These are phyloP conservation scores for Penicillium manginii DNA, from an alignment of 495 filamentous ascomycete species.

Conservation along the genomic window DNA sequence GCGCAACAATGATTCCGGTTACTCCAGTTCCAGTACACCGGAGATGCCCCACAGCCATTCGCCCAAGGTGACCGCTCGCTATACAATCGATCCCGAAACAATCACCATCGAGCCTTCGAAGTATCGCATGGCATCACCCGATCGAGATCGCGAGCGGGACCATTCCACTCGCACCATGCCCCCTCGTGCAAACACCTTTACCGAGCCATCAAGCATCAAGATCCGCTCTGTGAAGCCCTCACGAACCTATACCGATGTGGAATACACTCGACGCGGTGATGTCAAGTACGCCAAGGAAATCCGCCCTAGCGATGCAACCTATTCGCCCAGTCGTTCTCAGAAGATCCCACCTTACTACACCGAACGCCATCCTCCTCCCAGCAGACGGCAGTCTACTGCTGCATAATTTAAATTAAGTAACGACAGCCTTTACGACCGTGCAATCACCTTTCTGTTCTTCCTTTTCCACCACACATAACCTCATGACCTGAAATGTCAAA, in stretches of 20 bases:
- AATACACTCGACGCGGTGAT: slow-evolving; percentile 23
- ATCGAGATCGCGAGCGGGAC: slow-evolving; percentile 18
- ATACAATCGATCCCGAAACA: slow-evolving; percentile 37
- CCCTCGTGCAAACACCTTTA: slow-evolving; percentile 25
- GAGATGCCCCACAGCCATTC: slow-evolving; percentile 36
- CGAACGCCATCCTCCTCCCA: slow-evolving; percentile 20
- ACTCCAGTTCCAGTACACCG: slow-evolving; percentile 49
- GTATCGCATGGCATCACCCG: slow-evolving; percentile 28
- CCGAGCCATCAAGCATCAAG: slow-evolving; percentile 18
- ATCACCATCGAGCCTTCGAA: slow-evolving; percentile 39
- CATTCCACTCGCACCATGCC: slow-evolving; percentile 13
- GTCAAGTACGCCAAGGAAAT: slow-evolving; percentile 26
- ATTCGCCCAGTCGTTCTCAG: slow-evolving; percentile 11
- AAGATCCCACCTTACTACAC: slow-evolving; percentile 15
- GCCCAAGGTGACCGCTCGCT: slow-evolving; percentile 39
- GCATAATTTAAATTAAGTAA: slow-evolving; percentile 23
- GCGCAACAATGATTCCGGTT: slow-evolving; percentile 49
- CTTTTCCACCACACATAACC: neutral
- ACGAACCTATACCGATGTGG: slow-evolving; percentile 19
- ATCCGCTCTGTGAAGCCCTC: slow-evolving; percentile 24
- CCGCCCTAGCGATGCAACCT: slow-evolving; percentile 17
- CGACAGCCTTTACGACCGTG: slow-evolving; percentile 29
- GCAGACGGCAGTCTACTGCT: slow-evolving; percentile 33
- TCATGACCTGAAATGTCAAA: slow-evolving; percentile 8
- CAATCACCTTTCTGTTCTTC: slow-evolving; percentile 19